Evolutionary conservation across 257 asterid genomes (phyloP), one percentile per base, ranked within the genome.

Genomic region (Forsythia suspensa): DNA sequence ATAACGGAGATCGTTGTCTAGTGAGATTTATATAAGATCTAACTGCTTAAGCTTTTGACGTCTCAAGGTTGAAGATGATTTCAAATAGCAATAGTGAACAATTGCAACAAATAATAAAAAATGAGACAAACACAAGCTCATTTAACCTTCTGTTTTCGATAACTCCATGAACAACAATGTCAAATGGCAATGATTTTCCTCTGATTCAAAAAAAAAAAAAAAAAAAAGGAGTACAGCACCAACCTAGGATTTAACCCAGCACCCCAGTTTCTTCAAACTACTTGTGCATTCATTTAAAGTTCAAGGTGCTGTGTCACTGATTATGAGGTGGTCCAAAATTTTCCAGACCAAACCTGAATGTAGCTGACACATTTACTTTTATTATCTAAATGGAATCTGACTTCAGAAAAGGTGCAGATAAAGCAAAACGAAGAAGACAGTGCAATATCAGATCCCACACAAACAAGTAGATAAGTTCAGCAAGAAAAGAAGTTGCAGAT

Each of bases 401-500:
- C 51, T 15, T 75, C 61, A 48, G 42, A 75, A 70, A 75, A 41
- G 41, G 67, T 57, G 72, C 70, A 16, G 52, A 78, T 3, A 41
- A 59, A 42, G 43, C 21, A 70, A 66, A 16, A 55, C 34, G 29
- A 10, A 61, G 21, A 34, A 8, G 39, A 72, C 46, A 41, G 39
- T 41, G 40, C 18, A 51, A 34, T 18, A 41, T 44, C 24, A 41
- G 75, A 80, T 63, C 41, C 29, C 52, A 71, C 36, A 44, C 34
- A 76, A 72, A 82, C 76, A 59, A 59, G 44, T 66, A 75, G 39
- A 3, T 66, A 68, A 79, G 46, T 18, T 38, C 36, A 9, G 78
- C 74, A 43, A 73, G 40, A 72, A 21, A 71, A 76, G n/a, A 18
- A 57, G 70, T 65, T 67, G 21, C 40, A 72, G 82, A 52, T 88